Percentiles rank a stretch among this genome's conserved stretches.
Conservation (phyloP, 208 protist species). For the Trypanosoma platydactyli region DNA sequence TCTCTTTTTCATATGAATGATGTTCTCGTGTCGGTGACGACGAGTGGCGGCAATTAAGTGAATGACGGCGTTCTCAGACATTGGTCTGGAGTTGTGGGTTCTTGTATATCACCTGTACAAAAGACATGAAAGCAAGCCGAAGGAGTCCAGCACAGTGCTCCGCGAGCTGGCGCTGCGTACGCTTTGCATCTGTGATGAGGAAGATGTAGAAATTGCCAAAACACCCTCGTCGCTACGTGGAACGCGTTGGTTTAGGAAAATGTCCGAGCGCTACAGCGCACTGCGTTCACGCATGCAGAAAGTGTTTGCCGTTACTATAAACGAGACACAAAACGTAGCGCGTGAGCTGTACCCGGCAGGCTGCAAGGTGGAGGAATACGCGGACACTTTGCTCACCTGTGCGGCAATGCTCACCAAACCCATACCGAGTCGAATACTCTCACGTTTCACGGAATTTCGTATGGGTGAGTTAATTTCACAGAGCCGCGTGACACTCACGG, state of each 20-base stretch:
- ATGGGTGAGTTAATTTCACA: conserved; percentile 29
- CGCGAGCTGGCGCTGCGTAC: conserved; percentile 60
- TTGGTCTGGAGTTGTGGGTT: conserved; percentile 69
- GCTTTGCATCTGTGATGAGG: conserved; percentile 8
- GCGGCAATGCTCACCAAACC: conserved; percentile 61
- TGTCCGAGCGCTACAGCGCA: conserved; percentile 40
- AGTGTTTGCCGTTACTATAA: conserved; percentile 29
- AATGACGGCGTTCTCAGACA: conserved; percentile 30
- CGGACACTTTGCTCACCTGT: conserved; percentile 68
- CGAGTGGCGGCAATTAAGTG: neutral
- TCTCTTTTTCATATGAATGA: neutral
- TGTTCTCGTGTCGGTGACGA: neutral
- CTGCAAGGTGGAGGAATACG: conserved; percentile 63
- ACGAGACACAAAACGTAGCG: conserved; percentile 55
- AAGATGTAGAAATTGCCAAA: conserved; percentile 5
- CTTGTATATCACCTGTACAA: conserved; percentile 69
- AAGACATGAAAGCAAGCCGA: conserved; percentile 17
- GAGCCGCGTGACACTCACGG: conserved; percentile 30
- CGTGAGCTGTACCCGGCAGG: conserved; percentile 66
- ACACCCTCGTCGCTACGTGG: conserved; percentile 20
- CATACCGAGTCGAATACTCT: conserved; percentile 38
- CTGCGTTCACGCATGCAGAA: conserved; percentile 29
- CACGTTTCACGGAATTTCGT: conserved; percentile 34
- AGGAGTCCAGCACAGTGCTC: conserved; percentile 25
- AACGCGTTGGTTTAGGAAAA: conserved; percentile 55